phyloP scores from a whole-genome alignment of 1,139 yeast species.

The Pichia terricola region DNA sequence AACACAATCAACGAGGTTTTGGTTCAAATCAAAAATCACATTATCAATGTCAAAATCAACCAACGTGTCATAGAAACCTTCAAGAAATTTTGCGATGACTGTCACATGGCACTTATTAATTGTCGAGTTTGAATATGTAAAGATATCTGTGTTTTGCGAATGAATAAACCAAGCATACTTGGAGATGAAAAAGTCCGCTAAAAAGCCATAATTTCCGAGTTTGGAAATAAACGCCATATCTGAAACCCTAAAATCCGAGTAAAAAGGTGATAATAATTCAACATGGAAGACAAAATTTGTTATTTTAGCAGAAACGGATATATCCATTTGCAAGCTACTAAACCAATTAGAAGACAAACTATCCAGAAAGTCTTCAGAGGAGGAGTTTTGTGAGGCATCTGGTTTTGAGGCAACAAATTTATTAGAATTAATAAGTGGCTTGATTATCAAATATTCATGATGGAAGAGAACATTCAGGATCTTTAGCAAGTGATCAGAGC shows the following conservation, averaged over 20 bases:
- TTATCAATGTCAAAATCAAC: conserved; percentile 6
- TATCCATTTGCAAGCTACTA: conserved; percentile 1
- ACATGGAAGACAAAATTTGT: conserved; percentile 10
- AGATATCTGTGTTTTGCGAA: too few relatives aligned
- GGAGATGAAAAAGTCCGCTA: conserved; percentile 1
- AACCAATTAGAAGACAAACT: conserved; percentile 1
- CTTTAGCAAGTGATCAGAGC: conserved; percentile 13
- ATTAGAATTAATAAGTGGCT: conserved; percentile 8
- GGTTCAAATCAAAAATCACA: neutral
- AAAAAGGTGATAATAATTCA: conserved; percentile 18
- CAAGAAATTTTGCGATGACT: neutral
- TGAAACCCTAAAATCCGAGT: conserved; percentile 11
- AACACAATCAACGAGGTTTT: conserved; percentile 9
- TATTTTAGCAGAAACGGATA: neutral
- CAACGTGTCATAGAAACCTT: neutral
- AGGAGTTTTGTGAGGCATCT: neutral
- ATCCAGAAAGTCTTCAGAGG: neutral
- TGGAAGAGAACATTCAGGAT: conserved; percentile 14
- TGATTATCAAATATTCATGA: conserved; percentile 14
- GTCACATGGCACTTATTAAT: too few relatives aligned
- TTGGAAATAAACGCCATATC: conserved; percentile 9
- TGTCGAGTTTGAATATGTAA: too few relatives aligned
- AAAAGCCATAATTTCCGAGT: conserved; percentile 6
- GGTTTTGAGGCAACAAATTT: neutral
- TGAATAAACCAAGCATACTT: neutral